Evolutionary conservation across 108 stramenopile genomes (phyloP).

Genomic region (Nitzschia inconspicua): DNA sequence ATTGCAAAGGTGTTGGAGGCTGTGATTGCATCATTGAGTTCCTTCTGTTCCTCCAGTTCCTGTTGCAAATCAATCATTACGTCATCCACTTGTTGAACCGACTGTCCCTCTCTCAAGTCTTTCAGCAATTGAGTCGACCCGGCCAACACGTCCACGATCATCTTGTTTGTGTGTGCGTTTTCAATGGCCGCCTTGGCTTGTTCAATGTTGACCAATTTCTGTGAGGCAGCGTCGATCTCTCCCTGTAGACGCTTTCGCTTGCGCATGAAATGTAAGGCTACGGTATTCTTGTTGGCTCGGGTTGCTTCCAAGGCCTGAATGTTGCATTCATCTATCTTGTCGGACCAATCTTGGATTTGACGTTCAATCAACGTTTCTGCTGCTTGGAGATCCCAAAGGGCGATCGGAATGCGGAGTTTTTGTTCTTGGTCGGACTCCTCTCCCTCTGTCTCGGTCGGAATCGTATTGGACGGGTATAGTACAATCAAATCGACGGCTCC

Average conservation of each 20-base stretch:
- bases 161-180: background rate
- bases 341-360: slow-evolving; percentile 11
- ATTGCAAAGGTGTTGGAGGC: background rate
- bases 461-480: background rate
- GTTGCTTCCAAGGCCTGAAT: background rate
- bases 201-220: background rate
- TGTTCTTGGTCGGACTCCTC: background rate
- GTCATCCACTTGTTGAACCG: slow-evolving; percentile 4
- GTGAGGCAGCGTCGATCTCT: slow-evolving; percentile 1
- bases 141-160: slow-evolving; percentile 7
- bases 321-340: background rate
- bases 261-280: background rate
- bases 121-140: slow-evolving; percentile 1
- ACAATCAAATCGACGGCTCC: background rate
- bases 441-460: no score
- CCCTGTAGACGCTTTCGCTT: background rate
- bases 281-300: background rate
- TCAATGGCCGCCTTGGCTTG: slow-evolving; percentile 10
- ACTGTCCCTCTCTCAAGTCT: background rate
- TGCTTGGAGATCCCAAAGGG: slow-evolving; percentile 6
- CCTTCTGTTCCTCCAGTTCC: background rate
- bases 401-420: background rate
- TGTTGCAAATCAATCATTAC: slow-evolving; percentile 3
- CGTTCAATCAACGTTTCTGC: background rate
- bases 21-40: background rate